Evolutionary conservation across 805 yeast species (phyloP), one percentile per base, ranked within the genome.

Genomic region (Schwanniomyces vanrijiae): DNA sequence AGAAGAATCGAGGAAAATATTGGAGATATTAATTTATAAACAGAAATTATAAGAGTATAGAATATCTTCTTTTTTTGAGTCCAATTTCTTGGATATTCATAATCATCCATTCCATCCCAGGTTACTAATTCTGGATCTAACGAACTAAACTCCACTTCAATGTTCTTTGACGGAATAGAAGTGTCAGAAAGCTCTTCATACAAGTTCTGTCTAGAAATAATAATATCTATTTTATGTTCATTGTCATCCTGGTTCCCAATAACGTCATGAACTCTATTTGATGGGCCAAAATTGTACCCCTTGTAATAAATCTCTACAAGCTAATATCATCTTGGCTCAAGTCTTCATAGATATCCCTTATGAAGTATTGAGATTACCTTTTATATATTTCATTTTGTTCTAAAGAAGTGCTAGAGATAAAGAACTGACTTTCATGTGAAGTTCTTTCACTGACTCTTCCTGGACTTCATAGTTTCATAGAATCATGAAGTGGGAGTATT

Each of bases 71-170:
- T 57, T 2, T 46, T 14, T 1, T 45, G 21, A 0, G 75, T 24
- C 88, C 88, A 84, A 60, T 84, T 84, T 48, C 86, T 65, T 13
- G 90, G 89, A 58, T 80, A 76, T 10, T 64, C 66, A 0, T 83
- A 82, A 55, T 84, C 90, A 44, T 78, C 75, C 14, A 73, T 75
- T 2, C 83, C 82, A 28, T 82, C 81, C 88, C 88, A 84, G 1
- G 87, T 77, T 9, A 84, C 82, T 41, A 84, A 65, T 54, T 84
- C 88, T 0, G 88, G 88, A 55, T 84, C 88, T 8, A 81, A 63
- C 3, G 62, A 60, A 26, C 67, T 66, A 58, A 77, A 82, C 55
- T 83, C 86, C 6, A 67, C 69, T 20, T 87, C 88, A 45, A 72
- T 77, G 43, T 68, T 59, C 37, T 62, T 64, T 13, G 66, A 55